Evolutionary conservation across 2,329 filamentous ascomycete genomes (phyloP), one percentile per base, ranked within the genome.

Genomic region (Aspergillus quadricinctus): DNA sequence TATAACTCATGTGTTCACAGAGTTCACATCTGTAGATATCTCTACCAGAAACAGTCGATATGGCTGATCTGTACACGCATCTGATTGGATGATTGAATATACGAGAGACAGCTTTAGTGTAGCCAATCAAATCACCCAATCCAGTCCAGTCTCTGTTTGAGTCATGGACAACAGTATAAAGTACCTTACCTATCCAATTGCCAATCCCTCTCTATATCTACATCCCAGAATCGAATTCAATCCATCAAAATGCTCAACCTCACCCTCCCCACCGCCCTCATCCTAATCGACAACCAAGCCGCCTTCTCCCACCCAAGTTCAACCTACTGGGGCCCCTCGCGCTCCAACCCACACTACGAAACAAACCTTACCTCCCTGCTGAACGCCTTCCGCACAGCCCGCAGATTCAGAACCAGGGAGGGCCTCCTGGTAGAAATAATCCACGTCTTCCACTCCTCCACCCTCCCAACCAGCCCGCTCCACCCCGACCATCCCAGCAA

Each of bases 281-380:
- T 81, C 52, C 64, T 81, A 10, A 78, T 81, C 53, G 78, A 81
- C 65, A 75, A 78, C 41, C 78, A 81, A 65, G 63, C 71, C 25
- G 78, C 64, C 48, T 77, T 81, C 64, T 65, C 60, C 17, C 66
- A 76, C 37, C 68, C 64, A n/a, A n/a, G n/a, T n/a, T n/a, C n/a
- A 50, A 70, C 71, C 3, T 66, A 73, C 61, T 79, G 73, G 72
- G 76, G 77, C 9, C 62, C 66, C 4, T 61, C 66, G 8, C 75
- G 78, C 48, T 79, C 76, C 53, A 81, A 78, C 50, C 77, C 76
- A 2, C 50, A 62, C 19, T 78, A 78, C 48, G 77, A 81, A 61
- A 48, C 57, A 10, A 81, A 80, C 59, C 63, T 78, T 43, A 53
- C 65, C n/a, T 56, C 65, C 1, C 66, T 81, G 0, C 66, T 81